Evolutionary conservation across 129 eudicot species (phyloP).

Genomic region (Mikania micrantha): DNA sequence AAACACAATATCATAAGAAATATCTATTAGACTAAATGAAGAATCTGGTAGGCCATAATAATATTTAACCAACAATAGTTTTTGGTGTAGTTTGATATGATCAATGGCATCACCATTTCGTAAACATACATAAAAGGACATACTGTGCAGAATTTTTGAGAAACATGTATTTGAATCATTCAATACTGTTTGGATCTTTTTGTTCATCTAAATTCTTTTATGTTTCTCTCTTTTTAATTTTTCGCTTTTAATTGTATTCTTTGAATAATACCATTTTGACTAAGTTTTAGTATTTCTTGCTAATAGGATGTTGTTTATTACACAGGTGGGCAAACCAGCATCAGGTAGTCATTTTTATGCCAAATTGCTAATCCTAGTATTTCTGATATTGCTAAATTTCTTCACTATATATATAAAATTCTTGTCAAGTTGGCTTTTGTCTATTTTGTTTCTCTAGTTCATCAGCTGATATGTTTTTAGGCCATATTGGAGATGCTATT

Average conservation of each 20-base stretch:
- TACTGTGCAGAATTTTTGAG: neutral
- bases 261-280: neutral
- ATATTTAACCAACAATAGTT: neutral
- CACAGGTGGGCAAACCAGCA: conserved; percentile 99
- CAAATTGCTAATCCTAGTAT: neutral
- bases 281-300: conserved; percentile 7
- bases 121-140: neutral
- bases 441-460: conserved; percentile 4
- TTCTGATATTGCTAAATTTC: neutral
- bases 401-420: neutral
- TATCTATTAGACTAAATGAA: neutral
- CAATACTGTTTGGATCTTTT: neutral
- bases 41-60: neutral
- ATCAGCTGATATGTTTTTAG: conserved; percentile 33
- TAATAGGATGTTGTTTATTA: conserved; percentile 16
- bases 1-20: neutral
- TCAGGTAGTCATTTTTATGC: conserved; percentile 50
- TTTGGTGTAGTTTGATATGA: neutral
- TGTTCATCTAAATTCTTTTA: neutral
- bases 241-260: neutral
- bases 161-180: neutral
- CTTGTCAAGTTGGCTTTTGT: neutral
- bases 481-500: conserved; percentile 99
- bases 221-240: neutral
- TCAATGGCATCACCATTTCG: neutral